Percentiles rank a stretch among this genome's conserved stretches.
Evolutionary conservation across 352 stramenopile genomes (phyloP).

Genomic region (Globisporangium orthogonon): DNA sequence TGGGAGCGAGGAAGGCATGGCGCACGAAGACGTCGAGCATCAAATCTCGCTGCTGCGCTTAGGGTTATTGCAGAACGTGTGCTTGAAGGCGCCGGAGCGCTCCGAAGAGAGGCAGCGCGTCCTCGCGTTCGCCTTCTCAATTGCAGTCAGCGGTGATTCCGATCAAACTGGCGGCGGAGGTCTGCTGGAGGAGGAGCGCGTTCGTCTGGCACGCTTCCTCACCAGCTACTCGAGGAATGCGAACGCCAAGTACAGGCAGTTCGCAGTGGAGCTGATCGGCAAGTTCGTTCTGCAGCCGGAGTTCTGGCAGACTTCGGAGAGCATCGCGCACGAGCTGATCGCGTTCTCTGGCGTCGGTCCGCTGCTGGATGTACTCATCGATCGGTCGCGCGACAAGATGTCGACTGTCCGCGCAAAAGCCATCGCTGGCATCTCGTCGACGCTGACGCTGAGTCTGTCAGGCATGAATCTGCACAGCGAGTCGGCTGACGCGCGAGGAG

Average conservation of each 20-base stretch:
- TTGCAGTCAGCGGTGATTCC: constrained; percentile 17
- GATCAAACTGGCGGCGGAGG: constrained; percentile 9
- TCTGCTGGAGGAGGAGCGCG: constrained; percentile 49
- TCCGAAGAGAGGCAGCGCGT: constrained; percentile 67
- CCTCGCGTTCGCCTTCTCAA: constrained; percentile 45
- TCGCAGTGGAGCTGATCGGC: constrained; percentile 69
- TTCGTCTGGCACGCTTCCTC: constrained; percentile 59
- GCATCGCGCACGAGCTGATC: constrained; percentile 24
- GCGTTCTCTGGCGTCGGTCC: constrained; percentile 46
- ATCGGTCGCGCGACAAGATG: constrained; percentile 73
- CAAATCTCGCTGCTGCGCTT: constrained; percentile 43
- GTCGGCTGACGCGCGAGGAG: constrained; percentile 1
- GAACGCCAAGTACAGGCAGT: constrained; percentile 76
- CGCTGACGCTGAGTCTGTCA: constrained; percentile 48
- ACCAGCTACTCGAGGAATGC: constrained; percentile 64
- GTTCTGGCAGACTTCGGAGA: constrained; percentile 38
- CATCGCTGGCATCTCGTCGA: constrained; percentile 64
- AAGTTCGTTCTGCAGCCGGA: constrained; percentile 53
- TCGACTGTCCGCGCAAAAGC: constrained; percentile 76
- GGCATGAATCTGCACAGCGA: constrained; percentile 14
- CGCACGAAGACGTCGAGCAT: constrained; percentile 23
- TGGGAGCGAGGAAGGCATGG: constrained; percentile 16
- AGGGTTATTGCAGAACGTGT: constrained; percentile 72
- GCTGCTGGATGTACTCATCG: constrained; percentile 62
- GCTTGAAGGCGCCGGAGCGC: constrained; percentile 60